Conservation (phyloP, 352 stramenopile species). For the Phytophthora foliorum region DNA sequence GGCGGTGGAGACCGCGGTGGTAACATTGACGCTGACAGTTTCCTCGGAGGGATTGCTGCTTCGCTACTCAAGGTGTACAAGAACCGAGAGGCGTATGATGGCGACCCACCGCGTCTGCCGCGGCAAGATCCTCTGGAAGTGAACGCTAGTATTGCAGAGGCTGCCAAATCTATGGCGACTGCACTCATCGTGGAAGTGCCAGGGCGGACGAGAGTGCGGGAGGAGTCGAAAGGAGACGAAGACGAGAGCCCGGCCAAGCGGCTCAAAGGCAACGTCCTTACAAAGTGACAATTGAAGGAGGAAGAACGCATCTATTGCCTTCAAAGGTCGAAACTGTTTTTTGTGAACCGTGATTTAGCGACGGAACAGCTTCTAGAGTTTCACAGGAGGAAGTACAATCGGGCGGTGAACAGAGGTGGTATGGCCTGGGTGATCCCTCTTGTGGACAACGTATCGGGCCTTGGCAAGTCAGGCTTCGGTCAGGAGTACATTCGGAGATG, state of each 20-base stretch:
- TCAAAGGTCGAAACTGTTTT: background rate
- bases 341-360: conserved; percentile 11
- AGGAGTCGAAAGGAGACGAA: background rate
- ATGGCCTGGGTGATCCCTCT: conserved; percentile 10
- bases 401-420: conserved; percentile 2
- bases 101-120: too few species aligned
- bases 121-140: too few species aligned
- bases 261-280: background rate
- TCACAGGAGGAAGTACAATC: conserved; percentile 12
- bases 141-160: too few species aligned
- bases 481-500: conserved; percentile 20
- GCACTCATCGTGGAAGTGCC: background rate
- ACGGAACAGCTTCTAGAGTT: background rate
- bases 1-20: conserved; percentile 38
- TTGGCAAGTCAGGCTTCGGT: conserved; percentile 26
- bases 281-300: background rate
- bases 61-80: background rate
- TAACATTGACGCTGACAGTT: background rate
- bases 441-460: conserved; percentile 18
- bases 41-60: background rate
- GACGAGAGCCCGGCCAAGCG: background rate
- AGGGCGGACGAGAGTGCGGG: background rate
- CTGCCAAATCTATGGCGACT: background rate
- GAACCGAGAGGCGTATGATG: background rate
- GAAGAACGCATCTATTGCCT: background rate